These are phyloP conservation scores for Boletus edulis DNA, from an alignment of 768 basidiomycete species.

Conservation along the genomic window DNA sequence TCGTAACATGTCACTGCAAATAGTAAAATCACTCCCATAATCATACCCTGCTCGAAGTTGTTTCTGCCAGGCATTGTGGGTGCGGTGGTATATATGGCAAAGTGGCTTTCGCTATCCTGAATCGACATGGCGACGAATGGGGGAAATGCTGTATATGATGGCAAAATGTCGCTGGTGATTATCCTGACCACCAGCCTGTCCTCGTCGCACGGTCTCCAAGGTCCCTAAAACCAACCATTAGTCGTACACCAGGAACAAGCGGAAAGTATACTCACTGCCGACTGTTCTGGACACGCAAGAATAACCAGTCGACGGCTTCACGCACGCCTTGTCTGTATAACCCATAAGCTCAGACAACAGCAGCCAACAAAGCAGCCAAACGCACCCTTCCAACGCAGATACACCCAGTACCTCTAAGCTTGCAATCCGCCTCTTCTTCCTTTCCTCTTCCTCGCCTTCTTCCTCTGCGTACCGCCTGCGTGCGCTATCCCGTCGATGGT, in stretches of 20 bases:
- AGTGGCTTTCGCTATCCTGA: no score
- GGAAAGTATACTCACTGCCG: conserved; percentile 44
- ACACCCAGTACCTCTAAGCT: conserved; percentile 89
- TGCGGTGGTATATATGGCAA: no score
- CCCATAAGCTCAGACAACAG: not conserved
- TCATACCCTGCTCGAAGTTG: no score
- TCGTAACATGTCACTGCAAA: no score
- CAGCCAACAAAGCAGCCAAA: not conserved
- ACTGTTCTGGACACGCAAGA: conserved; percentile 90
- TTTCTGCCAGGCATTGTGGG: no score
- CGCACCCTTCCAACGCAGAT: conserved; percentile 87
- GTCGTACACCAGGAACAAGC: not conserved
- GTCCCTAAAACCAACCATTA: conserved; percentile 9
- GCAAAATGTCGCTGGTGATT: not conserved
- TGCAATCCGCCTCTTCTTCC: conserved; percentile 56
- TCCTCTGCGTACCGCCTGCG: conserved; percentile 51
- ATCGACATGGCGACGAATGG: not conserved
- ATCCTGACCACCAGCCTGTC: conserved; percentile 11
- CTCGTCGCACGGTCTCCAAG: conserved; percentile 13
- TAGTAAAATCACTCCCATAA: no score
- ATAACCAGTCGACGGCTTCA: conserved; percentile 92
- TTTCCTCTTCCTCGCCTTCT: conserved; percentile 43
- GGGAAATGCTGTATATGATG: not conserved
- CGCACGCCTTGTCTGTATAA: conserved; percentile 74
- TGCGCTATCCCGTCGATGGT: conserved; percentile 68